Evolutionary conservation across 140 eudicot genomes (phyloP).

Genomic region (Senecio squalidus): DNA sequence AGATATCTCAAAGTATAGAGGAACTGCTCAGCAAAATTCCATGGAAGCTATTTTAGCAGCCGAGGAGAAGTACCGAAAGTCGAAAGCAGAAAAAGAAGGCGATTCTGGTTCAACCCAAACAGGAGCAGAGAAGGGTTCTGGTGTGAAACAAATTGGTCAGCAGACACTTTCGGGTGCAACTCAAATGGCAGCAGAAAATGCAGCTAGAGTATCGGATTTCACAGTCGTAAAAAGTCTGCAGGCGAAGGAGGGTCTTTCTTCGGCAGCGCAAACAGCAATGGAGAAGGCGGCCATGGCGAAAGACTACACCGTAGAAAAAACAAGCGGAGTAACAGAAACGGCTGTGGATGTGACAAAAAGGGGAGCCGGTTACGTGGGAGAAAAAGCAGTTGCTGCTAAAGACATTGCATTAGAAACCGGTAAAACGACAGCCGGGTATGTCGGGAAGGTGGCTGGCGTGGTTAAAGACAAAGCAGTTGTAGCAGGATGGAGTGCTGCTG

Average conservation of each 20-base stretch:
- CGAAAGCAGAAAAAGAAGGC: background rate
- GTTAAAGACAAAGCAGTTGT: slow-evolving; percentile 59
- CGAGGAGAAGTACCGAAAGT: slow-evolving; percentile 39
- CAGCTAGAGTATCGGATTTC: slow-evolving; percentile 9
- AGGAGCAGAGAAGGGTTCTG: slow-evolving; percentile 12
- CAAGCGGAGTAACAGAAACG: slow-evolving; percentile 2
- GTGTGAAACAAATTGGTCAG: slow-evolving; percentile 25
- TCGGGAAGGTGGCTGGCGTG: slow-evolving; percentile 37
- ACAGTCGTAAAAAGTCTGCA: slow-evolving; percentile 32
- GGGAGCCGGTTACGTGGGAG: slow-evolving; percentile 23
- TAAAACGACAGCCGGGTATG: slow-evolving; percentile 50
- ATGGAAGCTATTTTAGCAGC: slow-evolving; percentile 59
- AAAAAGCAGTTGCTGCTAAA: slow-evolving; percentile 45
- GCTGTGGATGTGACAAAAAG: slow-evolving; percentile 15
- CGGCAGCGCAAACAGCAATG: background rate
- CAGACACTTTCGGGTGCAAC: too few species aligned
- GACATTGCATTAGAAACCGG: slow-evolving; percentile 45
- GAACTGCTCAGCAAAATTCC: slow-evolving; percentile 66
- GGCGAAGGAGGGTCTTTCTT: slow-evolving; percentile 30
- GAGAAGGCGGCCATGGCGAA: slow-evolving; percentile 28
- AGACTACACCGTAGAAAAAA: slow-evolving; percentile 20
- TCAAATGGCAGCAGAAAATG: slow-evolving; percentile 14
- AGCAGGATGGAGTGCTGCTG: slow-evolving; percentile 57
- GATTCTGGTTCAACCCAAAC: background rate
- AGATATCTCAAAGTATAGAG: slow-evolving; percentile 42